phyloP scores from a whole-genome alignment of 345 rosid genomes.

The Mangifera indica region DNA sequence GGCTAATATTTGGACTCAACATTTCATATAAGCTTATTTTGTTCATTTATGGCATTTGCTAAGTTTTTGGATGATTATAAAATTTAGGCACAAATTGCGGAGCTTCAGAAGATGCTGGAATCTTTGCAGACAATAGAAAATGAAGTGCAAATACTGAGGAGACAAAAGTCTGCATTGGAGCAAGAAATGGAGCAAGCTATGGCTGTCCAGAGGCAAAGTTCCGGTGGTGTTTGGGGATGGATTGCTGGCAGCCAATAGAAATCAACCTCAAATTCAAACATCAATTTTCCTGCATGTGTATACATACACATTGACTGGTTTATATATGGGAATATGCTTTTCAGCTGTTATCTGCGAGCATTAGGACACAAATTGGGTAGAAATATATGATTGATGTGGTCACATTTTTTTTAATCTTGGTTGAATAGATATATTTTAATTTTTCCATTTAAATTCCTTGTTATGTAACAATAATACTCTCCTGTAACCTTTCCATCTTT shows the following conservation, averaged over 20 bases:
- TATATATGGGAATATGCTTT: not conserved
- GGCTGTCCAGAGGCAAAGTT: constrained; percentile 56
- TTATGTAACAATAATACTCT: constrained; percentile 8
- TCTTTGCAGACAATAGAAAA: constrained; percentile 68
- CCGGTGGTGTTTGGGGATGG: constrained; percentile 89
- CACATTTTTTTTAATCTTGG: constrained; percentile 8
- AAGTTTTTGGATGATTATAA: constrained; percentile 7
- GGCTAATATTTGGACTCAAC: not conserved
- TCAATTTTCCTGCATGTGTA: not conserved
- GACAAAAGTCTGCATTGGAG: constrained; percentile 65
- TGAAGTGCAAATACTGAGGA: constrained; percentile 80
- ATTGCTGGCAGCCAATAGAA: constrained; percentile 45
- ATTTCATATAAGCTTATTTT: not conserved
- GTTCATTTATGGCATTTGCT: not conserved
- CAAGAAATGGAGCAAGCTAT: constrained; percentile 56
- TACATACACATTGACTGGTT: not conserved
- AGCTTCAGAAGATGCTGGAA: constrained; percentile 77
- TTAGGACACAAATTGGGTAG: not conserved
- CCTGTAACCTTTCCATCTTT: not conserved
- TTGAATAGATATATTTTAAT: not conserved
- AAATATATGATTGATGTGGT: constrained; percentile 10
- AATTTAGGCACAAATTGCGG: constrained; percentile 83
- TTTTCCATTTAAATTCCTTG: not conserved
- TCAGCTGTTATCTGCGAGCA: not conserved
- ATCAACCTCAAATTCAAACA: constrained; percentile 13